Percentiles rank a stretch among this genome's conserved stretches.
Evolutionary conservation across 108 stramenopile species (phyloP).

Genomic region (Stephanodiscus triporus): DNA sequence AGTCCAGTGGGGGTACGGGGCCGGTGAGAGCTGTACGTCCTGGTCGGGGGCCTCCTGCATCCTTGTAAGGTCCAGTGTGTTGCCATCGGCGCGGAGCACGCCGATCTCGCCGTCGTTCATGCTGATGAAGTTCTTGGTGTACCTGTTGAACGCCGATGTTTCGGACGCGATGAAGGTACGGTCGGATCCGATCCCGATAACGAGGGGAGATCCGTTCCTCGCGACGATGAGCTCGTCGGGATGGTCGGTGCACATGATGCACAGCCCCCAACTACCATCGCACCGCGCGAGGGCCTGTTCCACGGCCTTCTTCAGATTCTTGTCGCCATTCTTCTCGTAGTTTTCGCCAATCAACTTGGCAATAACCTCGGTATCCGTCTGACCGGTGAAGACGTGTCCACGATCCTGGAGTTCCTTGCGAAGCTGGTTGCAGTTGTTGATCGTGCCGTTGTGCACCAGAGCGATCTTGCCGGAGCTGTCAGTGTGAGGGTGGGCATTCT

Average conservation of each 20-base stretch:
- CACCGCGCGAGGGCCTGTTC: constrained; percentile 84
- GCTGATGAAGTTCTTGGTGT: constrained; percentile 98
- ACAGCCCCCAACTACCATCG: constrained; percentile 96
- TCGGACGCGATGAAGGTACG: constrained; percentile 96
- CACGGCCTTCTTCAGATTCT: constrained; percentile 81
- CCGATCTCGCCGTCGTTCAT: constrained; percentile 99
- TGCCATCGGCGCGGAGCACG: constrained; percentile 90
- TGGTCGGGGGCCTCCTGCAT: constrained; percentile 92
- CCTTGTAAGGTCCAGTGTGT: constrained; percentile 86
- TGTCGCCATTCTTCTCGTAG: constrained; percentile 54
- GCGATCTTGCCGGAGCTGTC: constrained; percentile 82
- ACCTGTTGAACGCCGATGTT: constrained; percentile 96
- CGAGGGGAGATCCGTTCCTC: constrained; percentile 97
- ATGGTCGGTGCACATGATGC: constrained; percentile 78
- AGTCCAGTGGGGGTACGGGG: constrained; percentile 97
- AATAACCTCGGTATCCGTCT: constrained; percentile 75
- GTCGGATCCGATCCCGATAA: constrained; percentile 94
- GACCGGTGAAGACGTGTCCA: constrained; percentile 82
- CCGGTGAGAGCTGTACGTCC: constrained; percentile 91
- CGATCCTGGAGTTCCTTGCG: constrained; percentile 78
- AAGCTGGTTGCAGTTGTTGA: constrained; percentile 95
- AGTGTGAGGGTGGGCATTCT: constrained; percentile 98
- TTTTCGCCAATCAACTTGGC: constrained; percentile 92
- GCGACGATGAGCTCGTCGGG: constrained; percentile 96
- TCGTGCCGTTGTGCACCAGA: constrained; percentile 76